Conservation (phyloP, 768 basidiomycete genomes). For the Lentinula raphanica region DNA sequence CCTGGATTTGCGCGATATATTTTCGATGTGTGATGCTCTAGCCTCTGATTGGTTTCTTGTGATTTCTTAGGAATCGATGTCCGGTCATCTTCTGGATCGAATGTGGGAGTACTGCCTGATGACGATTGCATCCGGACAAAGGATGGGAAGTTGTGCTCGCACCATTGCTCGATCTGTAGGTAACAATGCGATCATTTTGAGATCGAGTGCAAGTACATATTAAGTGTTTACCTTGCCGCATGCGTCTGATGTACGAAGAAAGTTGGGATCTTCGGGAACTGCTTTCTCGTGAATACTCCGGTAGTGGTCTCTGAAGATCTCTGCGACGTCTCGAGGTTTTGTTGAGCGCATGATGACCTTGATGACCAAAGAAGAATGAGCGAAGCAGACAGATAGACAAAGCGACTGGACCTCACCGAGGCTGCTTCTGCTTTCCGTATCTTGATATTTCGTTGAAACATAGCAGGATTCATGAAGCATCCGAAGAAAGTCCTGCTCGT, state of each 20-base stretch:
- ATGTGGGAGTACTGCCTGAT: slow-evolving; percentile 18
- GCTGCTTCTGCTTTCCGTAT: slow-evolving; percentile 92
- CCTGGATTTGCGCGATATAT: slow-evolving; percentile 6
- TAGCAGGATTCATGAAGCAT: slow-evolving; percentile 89
- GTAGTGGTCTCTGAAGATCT: slow-evolving; percentile 80
- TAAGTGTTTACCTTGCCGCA: slow-evolving; percentile 70
- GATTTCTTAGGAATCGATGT: slow-evolving; percentile 42
- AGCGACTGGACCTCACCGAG: slow-evolving; percentile 51
- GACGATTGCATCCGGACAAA: slow-evolving; percentile 51
- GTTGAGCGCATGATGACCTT: slow-evolving; percentile 91
- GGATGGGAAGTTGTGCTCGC: slow-evolving; percentile 88
- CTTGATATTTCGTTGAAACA: slow-evolving; percentile 88
- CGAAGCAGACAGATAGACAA: neutral
- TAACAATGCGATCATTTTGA: slow-evolving; percentile 1
- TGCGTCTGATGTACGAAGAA: slow-evolving; percentile 73
- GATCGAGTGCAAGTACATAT: neutral
- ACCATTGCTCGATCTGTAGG: slow-evolving; percentile 95
- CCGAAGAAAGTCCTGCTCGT: slow-evolving; percentile 85
- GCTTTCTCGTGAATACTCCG: slow-evolving; percentile 81
- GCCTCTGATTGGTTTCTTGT: slow-evolving; percentile 36
- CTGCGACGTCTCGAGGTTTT: slow-evolving; percentile 87
- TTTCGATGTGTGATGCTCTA: slow-evolving; percentile 15
- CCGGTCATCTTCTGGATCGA: slow-evolving; percentile 53
- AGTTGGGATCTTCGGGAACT: slow-evolving; percentile 78
- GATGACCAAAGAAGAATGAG: slow-evolving; percentile 51